Conservation (phyloP, 2,329 filamentous ascomycete genomes). For the Sporothrix brunneoviolacea region DNA sequence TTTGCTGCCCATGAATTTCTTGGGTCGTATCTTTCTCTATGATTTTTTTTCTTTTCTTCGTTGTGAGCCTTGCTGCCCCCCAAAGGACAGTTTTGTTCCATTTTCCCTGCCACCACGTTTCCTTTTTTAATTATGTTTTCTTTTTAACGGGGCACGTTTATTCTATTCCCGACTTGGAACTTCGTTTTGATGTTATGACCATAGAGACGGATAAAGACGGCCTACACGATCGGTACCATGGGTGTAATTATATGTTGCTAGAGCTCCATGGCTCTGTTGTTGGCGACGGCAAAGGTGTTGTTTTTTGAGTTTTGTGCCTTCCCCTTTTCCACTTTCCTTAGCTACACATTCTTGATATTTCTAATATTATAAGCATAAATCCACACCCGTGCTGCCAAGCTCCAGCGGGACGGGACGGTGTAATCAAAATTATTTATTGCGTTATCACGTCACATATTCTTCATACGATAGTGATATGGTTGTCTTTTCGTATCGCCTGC, state of each 20-base stretch:
- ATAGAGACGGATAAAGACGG: constrained; percentile 7
- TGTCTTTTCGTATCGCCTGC: no score
- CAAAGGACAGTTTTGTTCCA: neutral
- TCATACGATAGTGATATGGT: no score
- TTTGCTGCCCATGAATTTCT: no score
- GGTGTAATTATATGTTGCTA: constrained; percentile 3
- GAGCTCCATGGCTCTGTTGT: neutral
- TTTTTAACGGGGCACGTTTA: neutral
- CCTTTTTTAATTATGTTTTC: constrained; percentile 3
- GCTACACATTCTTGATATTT: neutral
- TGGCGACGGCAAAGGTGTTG: no score
- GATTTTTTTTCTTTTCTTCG: neutral
- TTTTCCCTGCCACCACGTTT: neutral
- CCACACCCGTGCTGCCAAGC: no score
- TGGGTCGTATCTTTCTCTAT: neutral
- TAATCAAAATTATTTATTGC: no score
- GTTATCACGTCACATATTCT: no score
- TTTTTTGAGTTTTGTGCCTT: no score
- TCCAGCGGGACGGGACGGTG: no score
- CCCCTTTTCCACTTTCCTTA: neutral
- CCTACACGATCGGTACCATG: neutral
- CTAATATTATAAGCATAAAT: no score
- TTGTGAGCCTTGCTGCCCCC: no score
- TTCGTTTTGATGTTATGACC: constrained; percentile 12
- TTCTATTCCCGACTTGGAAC: no score